These are phyloP conservation scores for Verticillium nonalfalfae DNA, from an alignment of 2,329 filamentous ascomycete species.

Conservation along the genomic window DNA sequence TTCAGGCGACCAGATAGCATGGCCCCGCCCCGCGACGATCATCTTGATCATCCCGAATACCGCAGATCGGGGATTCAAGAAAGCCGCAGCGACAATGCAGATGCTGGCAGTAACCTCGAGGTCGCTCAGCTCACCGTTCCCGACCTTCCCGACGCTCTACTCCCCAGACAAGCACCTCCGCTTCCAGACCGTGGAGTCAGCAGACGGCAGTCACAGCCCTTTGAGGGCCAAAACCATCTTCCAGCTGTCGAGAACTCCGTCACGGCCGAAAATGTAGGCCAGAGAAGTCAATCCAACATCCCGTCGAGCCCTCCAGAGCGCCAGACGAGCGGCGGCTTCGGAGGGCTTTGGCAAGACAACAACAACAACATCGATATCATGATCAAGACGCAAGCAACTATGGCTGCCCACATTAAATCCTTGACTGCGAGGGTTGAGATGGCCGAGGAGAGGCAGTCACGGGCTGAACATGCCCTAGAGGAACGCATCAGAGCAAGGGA, in stretches of 20 bases:
- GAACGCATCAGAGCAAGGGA: not conserved
- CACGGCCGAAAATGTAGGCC: no score
- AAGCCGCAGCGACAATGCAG: not conserved
- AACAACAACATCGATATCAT: constrained; percentile 14
- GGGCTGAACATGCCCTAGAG: not conserved
- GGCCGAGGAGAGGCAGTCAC: not conserved
- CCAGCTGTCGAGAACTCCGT: no score
- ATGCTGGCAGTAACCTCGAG: not conserved
- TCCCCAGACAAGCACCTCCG: not conserved
- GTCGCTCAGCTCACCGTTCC: not conserved
- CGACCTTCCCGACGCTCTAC: not conserved
- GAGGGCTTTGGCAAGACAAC: not conserved
- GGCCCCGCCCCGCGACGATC: not conserved
- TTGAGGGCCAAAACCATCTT: no score
- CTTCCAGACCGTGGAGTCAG: not conserved
- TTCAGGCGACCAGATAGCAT: not conserved
- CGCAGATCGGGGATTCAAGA: not conserved
- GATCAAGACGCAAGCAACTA: constrained; percentile 6
- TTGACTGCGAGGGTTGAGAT: not conserved
- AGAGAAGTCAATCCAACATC: not conserved
- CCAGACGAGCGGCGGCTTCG: not conserved
- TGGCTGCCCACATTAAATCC: not conserved
- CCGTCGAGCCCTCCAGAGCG: not conserved
- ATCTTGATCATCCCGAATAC: not conserved
- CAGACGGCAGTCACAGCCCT: not conserved